Percentiles rank a stretch among this genome's conserved stretches.
phyloP scores from a whole-genome alignment of 129 eudicot species.

The Flaveria ramosissima region DNA sequence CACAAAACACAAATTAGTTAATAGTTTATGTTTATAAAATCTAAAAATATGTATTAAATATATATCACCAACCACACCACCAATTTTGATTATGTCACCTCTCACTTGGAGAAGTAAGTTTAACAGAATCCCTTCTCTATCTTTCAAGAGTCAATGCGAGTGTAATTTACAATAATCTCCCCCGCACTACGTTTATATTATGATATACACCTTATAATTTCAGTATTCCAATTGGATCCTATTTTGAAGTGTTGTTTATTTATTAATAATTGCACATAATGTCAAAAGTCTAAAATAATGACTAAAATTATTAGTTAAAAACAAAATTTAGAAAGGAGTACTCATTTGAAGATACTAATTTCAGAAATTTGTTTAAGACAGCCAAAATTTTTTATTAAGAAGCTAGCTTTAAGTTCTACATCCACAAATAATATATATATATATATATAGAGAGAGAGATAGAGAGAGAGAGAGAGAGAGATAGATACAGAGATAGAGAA shows the following conservation, averaged over 20 bases:
- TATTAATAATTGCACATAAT: no score
- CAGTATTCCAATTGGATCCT: not conserved
- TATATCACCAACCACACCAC: slow-evolving; percentile 62
- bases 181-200: slow-evolving; percentile 2
- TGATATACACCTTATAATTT: slow-evolving; percentile 20
- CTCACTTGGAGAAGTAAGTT: slow-evolving; percentile 72
- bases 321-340: not conserved
- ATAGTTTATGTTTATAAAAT: not conserved
- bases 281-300: not conserved
- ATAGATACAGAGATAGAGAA: no score
- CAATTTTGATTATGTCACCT: slow-evolving; percentile 45
- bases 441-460: no score
- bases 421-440: no score
- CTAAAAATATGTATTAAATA: not conserved
- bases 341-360: not conserved
- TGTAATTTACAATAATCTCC: slow-evolving; percentile 1
- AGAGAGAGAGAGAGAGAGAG: no score
- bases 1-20: not conserved
- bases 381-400: no score
- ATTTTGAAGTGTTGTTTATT: no score
- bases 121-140: slow-evolving; percentile 50
- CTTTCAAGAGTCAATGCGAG: slow-evolving; percentile 29
- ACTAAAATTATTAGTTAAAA: not conserved
- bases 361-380: no score
- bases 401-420: no score